Conservation (phyloP, 495 filamentous ascomycete species). For the Daldinia childiae region DNA sequence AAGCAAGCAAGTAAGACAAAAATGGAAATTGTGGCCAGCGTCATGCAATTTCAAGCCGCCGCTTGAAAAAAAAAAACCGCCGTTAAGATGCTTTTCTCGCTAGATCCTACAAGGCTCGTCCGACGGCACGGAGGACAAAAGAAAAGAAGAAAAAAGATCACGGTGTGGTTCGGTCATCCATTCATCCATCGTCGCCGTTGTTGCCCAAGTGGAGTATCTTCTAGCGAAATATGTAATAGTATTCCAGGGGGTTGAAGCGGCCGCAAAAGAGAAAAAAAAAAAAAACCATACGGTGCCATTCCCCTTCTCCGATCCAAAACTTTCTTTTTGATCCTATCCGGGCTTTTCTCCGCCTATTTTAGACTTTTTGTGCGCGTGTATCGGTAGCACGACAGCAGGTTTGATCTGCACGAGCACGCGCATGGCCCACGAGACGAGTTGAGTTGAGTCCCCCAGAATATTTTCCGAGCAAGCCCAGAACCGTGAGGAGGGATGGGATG, state of each 20-base stretch:
- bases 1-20: background rate
- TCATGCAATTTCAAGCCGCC: background rate
- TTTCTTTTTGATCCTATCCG: background rate
- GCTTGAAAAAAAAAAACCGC: background rate
- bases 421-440: too few relatives aligned
- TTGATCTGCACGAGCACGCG: conserved; percentile 2
- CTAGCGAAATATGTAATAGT: background rate
- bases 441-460: too few relatives aligned
- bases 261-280: background rate
- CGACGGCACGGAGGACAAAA: background rate
- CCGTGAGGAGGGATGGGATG: too few relatives aligned
- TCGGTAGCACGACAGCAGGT: conserved; percentile 1
- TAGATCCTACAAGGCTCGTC: background rate
- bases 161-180: background rate
- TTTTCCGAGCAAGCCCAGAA: too few relatives aligned
- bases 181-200: background rate
- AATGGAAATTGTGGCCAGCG: background rate
- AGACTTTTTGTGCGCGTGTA: background rate
- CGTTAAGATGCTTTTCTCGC: background rate
- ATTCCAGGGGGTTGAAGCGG: background rate
- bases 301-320: background rate
- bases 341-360: background rate
- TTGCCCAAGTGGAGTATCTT: background rate
- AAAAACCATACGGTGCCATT: background rate
- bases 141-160: background rate